Conservation (phyloP, 2,329 filamentous ascomycete species). For the Juglanconis oblonga region DNA sequence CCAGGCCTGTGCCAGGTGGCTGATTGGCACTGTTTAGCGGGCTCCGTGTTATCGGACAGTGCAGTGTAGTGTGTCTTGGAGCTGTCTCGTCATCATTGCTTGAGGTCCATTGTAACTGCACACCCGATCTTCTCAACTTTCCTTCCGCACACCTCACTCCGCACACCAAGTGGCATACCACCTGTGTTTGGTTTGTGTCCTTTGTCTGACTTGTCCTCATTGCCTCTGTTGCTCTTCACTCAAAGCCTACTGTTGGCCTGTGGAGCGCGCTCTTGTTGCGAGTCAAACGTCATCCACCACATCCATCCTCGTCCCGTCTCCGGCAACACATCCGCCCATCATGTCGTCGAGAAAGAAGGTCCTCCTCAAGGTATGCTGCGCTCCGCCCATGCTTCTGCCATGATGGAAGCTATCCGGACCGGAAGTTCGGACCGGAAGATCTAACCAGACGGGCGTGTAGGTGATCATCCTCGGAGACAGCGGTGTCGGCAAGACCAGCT, state of each 20-base stretch:
- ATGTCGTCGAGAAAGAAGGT: constrained; percentile 90
- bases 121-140: background rate
- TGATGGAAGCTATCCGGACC: background rate
- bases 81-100: background rate
- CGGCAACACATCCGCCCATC: constrained; percentile 27
- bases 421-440: constrained; percentile 5
- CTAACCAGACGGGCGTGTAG: constrained; percentile 43
- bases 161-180: background rate
- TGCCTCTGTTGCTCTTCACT: background rate
- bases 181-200: background rate
- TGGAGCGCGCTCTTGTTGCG: background rate
- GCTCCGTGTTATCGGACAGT: background rate
- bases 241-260: constrained; percentile 1
- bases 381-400: background rate
- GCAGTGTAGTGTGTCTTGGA: background rate
- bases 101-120: background rate
- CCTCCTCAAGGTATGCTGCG: constrained; percentile 69
- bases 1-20: background rate
- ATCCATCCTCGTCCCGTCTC: background rate
- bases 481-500: constrained; percentile 97
- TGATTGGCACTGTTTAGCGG: background rate
- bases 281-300: constrained; percentile 8
- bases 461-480: constrained; percentile 99
- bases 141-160: background rate
- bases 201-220: background rate